These are phyloP conservation scores for Barbatosphaeria neglecta DNA, from an alignment of 495 filamentous ascomycete species.

Conservation along the genomic window DNA sequence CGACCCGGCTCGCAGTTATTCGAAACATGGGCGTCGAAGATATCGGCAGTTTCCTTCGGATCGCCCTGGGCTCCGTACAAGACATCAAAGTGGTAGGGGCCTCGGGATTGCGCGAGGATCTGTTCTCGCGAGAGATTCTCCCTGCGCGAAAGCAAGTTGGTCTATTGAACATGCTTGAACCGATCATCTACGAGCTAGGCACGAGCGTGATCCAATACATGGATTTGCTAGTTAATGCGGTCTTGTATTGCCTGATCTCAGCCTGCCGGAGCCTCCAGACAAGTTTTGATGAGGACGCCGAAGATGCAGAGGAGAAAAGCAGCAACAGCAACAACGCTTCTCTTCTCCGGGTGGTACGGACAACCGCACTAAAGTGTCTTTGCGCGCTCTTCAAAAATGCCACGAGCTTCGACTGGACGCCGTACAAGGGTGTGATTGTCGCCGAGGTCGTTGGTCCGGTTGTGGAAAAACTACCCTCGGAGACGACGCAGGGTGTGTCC, in stretches of 20 bases:
- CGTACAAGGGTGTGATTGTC: constrained; percentile 59
- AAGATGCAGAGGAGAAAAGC: constrained; percentile 30
- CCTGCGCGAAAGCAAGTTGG: constrained; percentile 71
- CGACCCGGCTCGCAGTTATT: constrained; percentile 47
- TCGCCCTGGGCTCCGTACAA: constrained; percentile 62
- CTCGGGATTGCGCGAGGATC: constrained; percentile 29
- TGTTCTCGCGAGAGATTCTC: constrained; percentile 42
- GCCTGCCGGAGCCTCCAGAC: constrained; percentile 50
- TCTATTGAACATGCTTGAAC: constrained; percentile 77
- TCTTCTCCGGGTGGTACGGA: constrained; percentile 57
- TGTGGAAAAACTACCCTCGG: constrained; percentile 66
- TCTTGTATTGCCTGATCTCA: constrained; percentile 65
- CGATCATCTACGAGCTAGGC: constrained; percentile 75
- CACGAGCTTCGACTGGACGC: constrained; percentile 52
- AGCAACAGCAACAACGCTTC: constrained; percentile 39
- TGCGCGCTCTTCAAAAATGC: constrained; percentile 62
- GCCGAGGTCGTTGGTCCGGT: constrained; percentile 63
- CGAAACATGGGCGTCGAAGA: constrained; percentile 46
- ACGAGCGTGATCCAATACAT: constrained; percentile 51
- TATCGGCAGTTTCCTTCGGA: constrained; percentile 66
- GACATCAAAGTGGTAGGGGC: constrained; percentile 45
- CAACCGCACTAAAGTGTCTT: constrained; percentile 65
- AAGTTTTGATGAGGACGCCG: constrained; percentile 24
- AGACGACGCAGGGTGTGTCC: constrained; percentile 83
- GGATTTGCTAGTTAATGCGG: constrained; percentile 52